These are phyloP conservation scores for Beauveria rudraprayagi DNA, from an alignment of 2,329 filamentous ascomycete genomes.

Conservation along the genomic window DNA sequence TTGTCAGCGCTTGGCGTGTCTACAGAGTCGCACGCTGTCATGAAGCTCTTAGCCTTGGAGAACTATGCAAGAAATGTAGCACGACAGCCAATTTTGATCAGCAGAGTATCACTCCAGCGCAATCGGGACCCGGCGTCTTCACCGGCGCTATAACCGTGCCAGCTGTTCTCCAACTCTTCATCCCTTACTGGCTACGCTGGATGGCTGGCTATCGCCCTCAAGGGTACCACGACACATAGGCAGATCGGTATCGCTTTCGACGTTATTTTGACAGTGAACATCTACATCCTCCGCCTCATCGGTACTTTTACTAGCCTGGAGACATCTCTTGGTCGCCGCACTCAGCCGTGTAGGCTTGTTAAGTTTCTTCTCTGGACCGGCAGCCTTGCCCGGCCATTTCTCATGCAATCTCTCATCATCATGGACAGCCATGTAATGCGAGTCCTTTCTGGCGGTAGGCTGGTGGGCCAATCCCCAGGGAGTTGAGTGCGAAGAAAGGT, in stretches of 20 bases:
- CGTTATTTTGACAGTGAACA: neutral
- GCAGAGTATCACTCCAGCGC: neutral
- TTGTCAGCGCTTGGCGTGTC: too few relatives aligned
- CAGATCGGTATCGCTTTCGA: neutral
- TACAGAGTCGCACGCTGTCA: neutral
- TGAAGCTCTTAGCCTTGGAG: conserved; percentile 6
- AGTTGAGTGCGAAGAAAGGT: neutral
- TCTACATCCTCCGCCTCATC: neutral
- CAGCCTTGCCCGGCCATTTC: neutral
- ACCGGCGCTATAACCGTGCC: neutral
- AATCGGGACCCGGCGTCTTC: neutral
- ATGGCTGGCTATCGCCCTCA: neutral
- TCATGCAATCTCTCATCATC: neutral
- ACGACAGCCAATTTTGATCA: neutral
- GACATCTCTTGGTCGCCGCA: conserved; percentile 16
- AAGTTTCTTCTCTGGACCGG: neutral
- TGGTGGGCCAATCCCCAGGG: neutral
- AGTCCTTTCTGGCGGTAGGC: neutral
- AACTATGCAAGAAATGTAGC: neutral
- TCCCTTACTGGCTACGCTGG: neutral
- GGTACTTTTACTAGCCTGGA: conserved; percentile 13
- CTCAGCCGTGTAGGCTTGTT: neutral
- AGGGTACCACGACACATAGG: neutral
- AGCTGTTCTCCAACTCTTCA: neutral
- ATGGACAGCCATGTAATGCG: neutral